Conservation (phyloP, 768 basidiomycete genomes). For the Termitomyces sp. region DNA sequence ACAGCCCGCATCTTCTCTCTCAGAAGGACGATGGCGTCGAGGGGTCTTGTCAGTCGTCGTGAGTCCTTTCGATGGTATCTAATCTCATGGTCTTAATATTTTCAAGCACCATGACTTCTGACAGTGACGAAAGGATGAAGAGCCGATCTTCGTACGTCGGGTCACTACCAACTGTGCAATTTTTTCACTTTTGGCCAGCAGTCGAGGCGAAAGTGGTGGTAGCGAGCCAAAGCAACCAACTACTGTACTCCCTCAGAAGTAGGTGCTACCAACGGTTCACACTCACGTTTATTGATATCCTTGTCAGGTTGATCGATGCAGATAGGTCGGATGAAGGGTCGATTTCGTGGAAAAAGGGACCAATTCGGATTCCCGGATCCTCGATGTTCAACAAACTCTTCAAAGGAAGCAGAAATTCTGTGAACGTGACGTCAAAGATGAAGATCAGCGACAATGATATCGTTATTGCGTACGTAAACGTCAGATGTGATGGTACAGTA, state of each 20-base stretch:
- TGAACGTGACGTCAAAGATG: neutral
- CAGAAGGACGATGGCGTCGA: neutral
- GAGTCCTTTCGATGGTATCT: neutral
- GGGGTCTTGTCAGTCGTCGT: neutral
- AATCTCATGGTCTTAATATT: neutral
- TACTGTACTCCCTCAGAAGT: neutral
- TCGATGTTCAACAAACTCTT: slow-evolving; percentile 6
- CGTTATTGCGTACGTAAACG: slow-evolving; percentile 10
- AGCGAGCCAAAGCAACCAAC: neutral
- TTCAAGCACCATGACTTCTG: neutral
- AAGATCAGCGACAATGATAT: slow-evolving; percentile 6
- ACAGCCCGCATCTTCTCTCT: neutral
- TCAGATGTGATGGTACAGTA: neutral
- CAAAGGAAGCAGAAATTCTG: slow-evolving; percentile 1
- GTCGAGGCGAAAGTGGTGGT: neutral
- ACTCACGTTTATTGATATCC: neutral
- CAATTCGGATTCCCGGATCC: neutral
- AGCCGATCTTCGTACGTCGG: slow-evolving; percentile 6
- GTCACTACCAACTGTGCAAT: neutral
- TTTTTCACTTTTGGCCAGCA: neutral
- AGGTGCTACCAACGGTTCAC: neutral
- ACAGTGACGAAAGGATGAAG: neutral
- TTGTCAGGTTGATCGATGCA: neutral
- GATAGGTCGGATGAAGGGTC: slow-evolving; percentile 1
- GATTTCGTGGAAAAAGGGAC: neutral